Percentiles rank a stretch among this genome's conserved stretches.
phyloP scores from a whole-genome alignment of 148 eudicot genomes.

The Rhododendron simsii region DNA sequence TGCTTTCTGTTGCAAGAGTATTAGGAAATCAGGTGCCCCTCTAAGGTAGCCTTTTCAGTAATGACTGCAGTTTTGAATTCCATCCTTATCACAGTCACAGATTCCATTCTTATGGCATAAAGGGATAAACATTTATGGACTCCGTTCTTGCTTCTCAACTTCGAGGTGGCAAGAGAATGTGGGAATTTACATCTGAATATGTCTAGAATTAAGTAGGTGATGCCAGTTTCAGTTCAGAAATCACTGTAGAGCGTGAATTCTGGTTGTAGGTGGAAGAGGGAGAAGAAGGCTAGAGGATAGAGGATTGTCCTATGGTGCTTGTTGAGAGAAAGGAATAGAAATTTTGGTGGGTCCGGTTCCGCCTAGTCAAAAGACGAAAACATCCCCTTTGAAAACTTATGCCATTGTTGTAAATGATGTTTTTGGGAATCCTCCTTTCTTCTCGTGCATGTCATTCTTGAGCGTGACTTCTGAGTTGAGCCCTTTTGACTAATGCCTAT shows the following conservation, averaged over 20 bases:
- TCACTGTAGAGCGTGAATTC: background rate
- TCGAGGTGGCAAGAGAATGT: too few species aligned
- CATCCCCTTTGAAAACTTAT: background rate
- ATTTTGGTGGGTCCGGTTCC: background rate
- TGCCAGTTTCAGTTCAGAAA: background rate
- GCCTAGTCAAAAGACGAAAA: background rate
- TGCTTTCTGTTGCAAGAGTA: too few species aligned
- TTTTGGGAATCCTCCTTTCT: background rate
- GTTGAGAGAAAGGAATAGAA: background rate
- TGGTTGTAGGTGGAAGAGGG: background rate
- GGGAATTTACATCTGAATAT: background rate
- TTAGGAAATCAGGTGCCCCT: too few species aligned
- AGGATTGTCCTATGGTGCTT: background rate
- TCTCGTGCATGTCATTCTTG: background rate
- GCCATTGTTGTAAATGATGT: background rate
- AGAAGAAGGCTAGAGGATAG: background rate
- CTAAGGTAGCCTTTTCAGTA: too few species aligned
- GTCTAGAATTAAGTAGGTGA: background rate
- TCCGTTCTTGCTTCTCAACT: background rate
- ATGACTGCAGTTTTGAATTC: background rate
- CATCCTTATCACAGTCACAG: background rate
- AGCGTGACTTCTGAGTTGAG: background rate
- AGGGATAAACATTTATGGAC: background rate
- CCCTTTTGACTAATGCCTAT: too few species aligned
- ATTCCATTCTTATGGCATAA: background rate